Base-by-base conservation (phyloP, 2,329 filamentous ascomycete genomes). In the Trichoderma afroharzianum region DNA sequence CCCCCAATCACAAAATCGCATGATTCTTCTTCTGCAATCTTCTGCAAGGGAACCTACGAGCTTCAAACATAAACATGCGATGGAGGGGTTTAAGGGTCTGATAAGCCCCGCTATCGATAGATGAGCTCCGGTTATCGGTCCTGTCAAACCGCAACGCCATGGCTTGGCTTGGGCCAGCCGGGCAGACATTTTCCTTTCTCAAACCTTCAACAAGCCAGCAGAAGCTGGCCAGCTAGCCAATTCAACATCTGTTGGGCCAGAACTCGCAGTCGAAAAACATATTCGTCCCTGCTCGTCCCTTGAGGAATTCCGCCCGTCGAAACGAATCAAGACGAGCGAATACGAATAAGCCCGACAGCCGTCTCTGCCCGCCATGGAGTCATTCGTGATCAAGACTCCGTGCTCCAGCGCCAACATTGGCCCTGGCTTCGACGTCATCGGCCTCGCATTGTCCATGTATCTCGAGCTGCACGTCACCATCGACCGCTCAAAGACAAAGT, bases 401-500 rank as follows among this genome's bases (percentile, higher is more conserved):
- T 97, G 93, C 85, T 98, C 95, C 73, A 98, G 95, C 73, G 95
- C 95, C 84, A 98, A 98, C 86, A 98, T 98, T 80, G 95, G 94
- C 76, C 95, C 95, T 63, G 95, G 95, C 72, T 99, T 98, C 86
- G 95, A 99, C 85, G 95, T 98, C 77, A 97, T 98, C 81, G 94
- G 96, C 76, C 91, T 99, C 73, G 95, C 95, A 9, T 88, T 99
- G 76, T 97, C 94, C 75, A 91, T 98, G 81, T 97, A 95, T 84
- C 92, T 99, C 75, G 95, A 98, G 84, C 86, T 98, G 71, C 88
- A 91, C 74, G 92, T 98, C 80, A 93, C 91, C 74, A 87, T 97
- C 78, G 88, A 92, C 81, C 85, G 89, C 72, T 82, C 85, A 77
- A 84, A 84, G 78, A 70, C 75, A 64, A 78, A 83, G 57, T 90